Evolutionary conservation across 108 stramenopile species (phyloP), one percentile per base, ranked within the genome.

Genomic region (Cyclotella baltica): DNA sequence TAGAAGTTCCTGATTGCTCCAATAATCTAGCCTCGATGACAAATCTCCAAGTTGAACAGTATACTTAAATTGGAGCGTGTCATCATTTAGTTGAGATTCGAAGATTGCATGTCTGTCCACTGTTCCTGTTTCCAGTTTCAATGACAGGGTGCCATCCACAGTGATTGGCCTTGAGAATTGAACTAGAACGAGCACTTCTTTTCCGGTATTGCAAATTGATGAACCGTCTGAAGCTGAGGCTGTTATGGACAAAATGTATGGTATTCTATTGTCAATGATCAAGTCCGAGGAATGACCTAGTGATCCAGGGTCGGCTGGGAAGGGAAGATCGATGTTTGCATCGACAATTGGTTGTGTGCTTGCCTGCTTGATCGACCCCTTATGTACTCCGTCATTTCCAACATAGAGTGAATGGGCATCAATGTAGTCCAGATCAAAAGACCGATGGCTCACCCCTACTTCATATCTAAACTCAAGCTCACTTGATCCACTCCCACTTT

Each of bases 41-140:
- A 35, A 52, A 75, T 92, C 90, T 10, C 90, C 90, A 15, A 88
- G 78, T 47, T 71, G 35, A 13, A 90, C 88, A 10, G 22, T 37
- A 72, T 92, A 92, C 47, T 40, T 30, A 62, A 92, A 92, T 25
- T 67, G 51, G n/a, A 91, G 64, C 28, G 67, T 70, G 4, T 47
- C 58, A 19, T 75, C 63, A 50, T 86, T 57, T 19, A 63, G 68
- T 25, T 86, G 83, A 30, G 75, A 78, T 11, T 78, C 56, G 68
- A 59, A 90, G 16, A 56, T 43, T 55, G 90, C 90, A 27, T 72
- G 22, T 40, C 90, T 53, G 56, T 88, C 82, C 0, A 67, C n/a
- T 11, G 30, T 31, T 0, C 88, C 88, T 15, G 85, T 86, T 31
- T 85, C 86, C 13, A 92, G 76, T 22, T 72, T 53, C 11, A 90